Evolutionary conservation across 1,284 basidiomycete species (phyloP).

Genomic region (Schizopora paradoxa): DNA sequence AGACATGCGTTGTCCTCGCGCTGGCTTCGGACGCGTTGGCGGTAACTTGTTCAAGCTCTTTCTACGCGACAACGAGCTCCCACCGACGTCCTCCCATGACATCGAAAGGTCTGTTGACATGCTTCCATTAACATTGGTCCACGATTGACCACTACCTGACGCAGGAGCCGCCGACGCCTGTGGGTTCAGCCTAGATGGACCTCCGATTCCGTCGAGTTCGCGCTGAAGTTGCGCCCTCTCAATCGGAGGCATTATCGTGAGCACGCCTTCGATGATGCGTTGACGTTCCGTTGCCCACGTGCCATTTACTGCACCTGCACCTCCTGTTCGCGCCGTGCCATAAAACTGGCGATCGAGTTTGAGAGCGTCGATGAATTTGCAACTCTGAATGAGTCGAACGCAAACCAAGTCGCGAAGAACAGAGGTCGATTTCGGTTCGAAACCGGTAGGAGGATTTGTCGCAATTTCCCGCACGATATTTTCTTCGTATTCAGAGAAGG

Average conservation of each 20-base stretch:
- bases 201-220: slow-evolving; percentile 36
- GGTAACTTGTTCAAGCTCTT: slow-evolving; percentile 9
- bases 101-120: slow-evolving; percentile 33
- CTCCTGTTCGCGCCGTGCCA: slow-evolving; percentile 29
- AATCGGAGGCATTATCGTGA: slow-evolving; percentile 51
- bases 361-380: slow-evolving; percentile 67
- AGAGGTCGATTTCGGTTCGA: slow-evolving; percentile 45
- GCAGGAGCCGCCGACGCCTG: slow-evolving; percentile 21
- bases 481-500: slow-evolving; percentile 61
- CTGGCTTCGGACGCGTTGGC: slow-evolving; percentile 1
- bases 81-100: slow-evolving; percentile 46
- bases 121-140: slow-evolving; percentile 16
- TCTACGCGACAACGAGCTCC: slow-evolving; percentile 4
- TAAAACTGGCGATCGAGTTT: slow-evolving; percentile 67
- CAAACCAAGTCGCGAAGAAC: slow-evolving; percentile 78
- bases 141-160: slow-evolving; percentile 20
- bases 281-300: slow-evolving; percentile 43
- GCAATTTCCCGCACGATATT: slow-evolving; percentile 50
- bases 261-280: slow-evolving; percentile 65
- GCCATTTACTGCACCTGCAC: slow-evolving; percentile 20
- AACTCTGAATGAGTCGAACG: slow-evolving; percentile 71
- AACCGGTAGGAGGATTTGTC: slow-evolving; percentile 45
- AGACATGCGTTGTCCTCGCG: slow-evolving; percentile 8
- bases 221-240: slow-evolving; percentile 51
- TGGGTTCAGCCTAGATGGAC: slow-evolving; percentile 8